Conservation (phyloP, 2,329 filamentous ascomycete genomes). For the Beauveria brongniartii region DNA sequence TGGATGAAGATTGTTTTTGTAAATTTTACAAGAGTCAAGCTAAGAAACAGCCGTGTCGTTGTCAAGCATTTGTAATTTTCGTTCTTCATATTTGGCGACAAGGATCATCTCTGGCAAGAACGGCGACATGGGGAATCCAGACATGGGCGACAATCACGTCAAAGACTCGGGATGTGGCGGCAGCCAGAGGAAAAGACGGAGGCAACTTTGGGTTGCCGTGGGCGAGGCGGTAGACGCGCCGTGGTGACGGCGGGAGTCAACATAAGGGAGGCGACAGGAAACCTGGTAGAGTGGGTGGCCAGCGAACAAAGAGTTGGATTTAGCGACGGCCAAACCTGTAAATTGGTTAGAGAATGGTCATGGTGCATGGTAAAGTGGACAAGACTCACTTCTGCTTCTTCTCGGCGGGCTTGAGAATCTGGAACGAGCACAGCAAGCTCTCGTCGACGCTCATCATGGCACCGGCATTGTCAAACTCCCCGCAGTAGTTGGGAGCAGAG, state of each 20-base stretch:
- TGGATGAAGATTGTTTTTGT: conserved; percentile 22
- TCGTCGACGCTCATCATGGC: conserved; percentile 99
- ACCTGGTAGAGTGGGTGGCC: not conserved
- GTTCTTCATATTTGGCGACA: conserved; percentile 7
- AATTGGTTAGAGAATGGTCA: conserved; percentile 52
- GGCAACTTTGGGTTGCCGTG: not conserved
- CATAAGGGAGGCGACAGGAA: not conserved
- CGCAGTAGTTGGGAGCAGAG: conserved; percentile 97
- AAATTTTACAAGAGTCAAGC: conserved; percentile 32
- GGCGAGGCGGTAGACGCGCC: conserved; percentile 4
- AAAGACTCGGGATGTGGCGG: not conserved
- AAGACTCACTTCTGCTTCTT: conserved; percentile 99
- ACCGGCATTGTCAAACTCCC: conserved; percentile 98
- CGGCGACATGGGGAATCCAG: not conserved
- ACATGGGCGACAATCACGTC: conserved; percentile 10
- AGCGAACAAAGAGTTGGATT: conserved; percentile 20
- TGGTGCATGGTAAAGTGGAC: conserved; percentile 12
- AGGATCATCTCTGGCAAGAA: not conserved
- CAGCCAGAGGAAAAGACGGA: conserved; percentile 1
- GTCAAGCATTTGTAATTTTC: conserved; percentile 10
- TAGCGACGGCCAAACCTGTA: conserved; percentile 95
- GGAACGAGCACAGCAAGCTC: conserved; percentile 97
- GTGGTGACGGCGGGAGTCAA: not conserved
- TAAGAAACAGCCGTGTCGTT: conserved; percentile 34
- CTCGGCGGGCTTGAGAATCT: conserved; percentile 99